Conservation (phyloP, 495 filamentous ascomycete species). For the Amphirosellinia nigrospora region DNA sequence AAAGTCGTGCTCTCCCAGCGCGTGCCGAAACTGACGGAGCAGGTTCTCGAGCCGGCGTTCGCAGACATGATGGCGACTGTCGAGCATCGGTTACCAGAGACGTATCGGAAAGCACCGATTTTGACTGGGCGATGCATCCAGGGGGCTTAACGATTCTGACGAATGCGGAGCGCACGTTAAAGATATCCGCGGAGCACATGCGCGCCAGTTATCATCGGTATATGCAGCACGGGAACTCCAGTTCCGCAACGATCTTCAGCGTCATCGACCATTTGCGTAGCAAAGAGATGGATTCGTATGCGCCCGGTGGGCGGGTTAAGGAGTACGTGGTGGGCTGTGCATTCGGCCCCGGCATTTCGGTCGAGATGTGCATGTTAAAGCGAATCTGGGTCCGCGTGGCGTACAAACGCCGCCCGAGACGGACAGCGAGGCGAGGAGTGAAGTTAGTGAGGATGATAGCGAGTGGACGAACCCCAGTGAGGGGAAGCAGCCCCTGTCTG, state of each 20-base stretch:
- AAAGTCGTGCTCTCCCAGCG: conserved; percentile 65
- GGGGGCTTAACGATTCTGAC: conserved; percentile 69
- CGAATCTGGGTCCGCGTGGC: conserved; percentile 42
- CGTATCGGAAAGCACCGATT: conserved; percentile 54
- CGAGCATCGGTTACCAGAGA: conserved; percentile 42
- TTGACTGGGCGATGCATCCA: conserved; percentile 74
- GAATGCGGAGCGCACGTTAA: conserved; percentile 60
- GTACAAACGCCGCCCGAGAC: conserved; percentile 53
- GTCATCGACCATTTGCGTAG: conserved; percentile 63
- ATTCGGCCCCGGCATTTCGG: conserved; percentile 68
- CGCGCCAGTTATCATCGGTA: conserved; percentile 68
- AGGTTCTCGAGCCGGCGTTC: conserved; percentile 57
- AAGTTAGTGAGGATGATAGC: conserved; percentile 39
- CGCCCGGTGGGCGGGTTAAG: conserved; percentile 49
- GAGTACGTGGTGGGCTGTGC: conserved; percentile 68
- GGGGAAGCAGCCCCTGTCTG: conserved; percentile 27
- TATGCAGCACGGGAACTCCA: conserved; percentile 67
- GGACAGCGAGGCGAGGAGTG: conserved; percentile 51
- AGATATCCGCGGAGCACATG: conserved; percentile 62
- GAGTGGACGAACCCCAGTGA: conserved; percentile 35
- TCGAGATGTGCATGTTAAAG: conserved; percentile 68
- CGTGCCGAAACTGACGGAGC: conserved; percentile 58
- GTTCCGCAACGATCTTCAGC: conserved; percentile 64
- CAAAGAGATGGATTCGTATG: conserved; percentile 62
- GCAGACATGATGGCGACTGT: conserved; percentile 51